Conservation (phyloP, 805 yeast species). For the Yamadazyma philogaea region DNA sequence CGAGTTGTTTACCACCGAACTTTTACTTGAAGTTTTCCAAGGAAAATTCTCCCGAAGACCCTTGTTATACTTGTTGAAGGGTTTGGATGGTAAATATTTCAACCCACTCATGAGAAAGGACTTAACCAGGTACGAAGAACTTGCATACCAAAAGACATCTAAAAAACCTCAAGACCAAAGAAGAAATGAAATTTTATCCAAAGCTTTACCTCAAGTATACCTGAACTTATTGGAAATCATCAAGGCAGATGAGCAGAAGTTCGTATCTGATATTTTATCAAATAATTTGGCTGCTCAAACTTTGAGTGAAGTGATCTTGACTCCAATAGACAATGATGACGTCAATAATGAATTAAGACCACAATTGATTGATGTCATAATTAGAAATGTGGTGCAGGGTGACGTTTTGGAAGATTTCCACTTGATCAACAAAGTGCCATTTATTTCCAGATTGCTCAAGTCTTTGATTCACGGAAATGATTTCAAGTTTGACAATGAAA, state of each 20-base stretch:
- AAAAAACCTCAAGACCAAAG: constrained; percentile 82
- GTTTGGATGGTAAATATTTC: constrained; percentile 78
- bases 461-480: constrained; percentile 81
- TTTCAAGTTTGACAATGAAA: constrained; percentile 58
- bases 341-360: constrained; percentile 39
- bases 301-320: constrained; percentile 66
- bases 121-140: constrained; percentile 55
- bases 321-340: constrained; percentile 33
- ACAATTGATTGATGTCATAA: constrained; percentile 52
- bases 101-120: constrained; percentile 64
- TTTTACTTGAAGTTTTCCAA: constrained; percentile 52
- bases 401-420: constrained; percentile 66
- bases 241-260: constrained; percentile 28
- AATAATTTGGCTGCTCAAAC: constrained; percentile 83
- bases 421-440: constrained; percentile 63
- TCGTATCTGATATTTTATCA: constrained; percentile 51
- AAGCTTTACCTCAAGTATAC: constrained; percentile 65
- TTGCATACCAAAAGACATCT: constrained; percentile 61
- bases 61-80: constrained; percentile 72
- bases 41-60: constrained; percentile 89
- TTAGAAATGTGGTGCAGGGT: constrained; percentile 56
- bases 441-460: constrained; percentile 70
- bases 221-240: constrained; percentile 41
- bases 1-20: constrained; percentile 49
- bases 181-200: constrained; percentile 62